Conservation (phyloP, 1,284 basidiomycete species). For the Phellinidium pouzarii region DNA sequence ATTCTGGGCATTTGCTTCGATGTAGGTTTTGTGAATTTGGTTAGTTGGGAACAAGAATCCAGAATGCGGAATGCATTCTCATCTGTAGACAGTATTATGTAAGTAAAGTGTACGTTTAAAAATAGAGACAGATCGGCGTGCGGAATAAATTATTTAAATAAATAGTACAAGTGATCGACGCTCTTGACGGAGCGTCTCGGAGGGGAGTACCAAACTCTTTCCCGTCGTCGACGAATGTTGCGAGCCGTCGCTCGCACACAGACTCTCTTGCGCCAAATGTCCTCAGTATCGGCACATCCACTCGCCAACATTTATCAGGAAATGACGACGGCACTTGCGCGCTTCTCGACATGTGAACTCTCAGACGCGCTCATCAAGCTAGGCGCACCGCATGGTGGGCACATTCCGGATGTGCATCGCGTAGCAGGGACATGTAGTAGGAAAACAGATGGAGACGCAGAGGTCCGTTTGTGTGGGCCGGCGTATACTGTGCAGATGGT, state of each 20-base stretch:
- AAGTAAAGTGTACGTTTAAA: too few relatives aligned
- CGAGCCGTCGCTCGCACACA: slow-evolving; percentile 5
- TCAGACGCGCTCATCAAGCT: slow-evolving; percentile 91
- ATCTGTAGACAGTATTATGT: too few relatives aligned
- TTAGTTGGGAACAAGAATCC: too few relatives aligned
- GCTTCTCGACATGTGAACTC: slow-evolving; percentile 73
- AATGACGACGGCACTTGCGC: slow-evolving; percentile 27
- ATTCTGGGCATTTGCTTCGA: too few relatives aligned
- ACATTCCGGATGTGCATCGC: slow-evolving; percentile 72
- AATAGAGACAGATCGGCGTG: too few relatives aligned
- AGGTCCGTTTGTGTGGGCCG: slow-evolving; percentile 51
- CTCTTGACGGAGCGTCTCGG: too few relatives aligned
- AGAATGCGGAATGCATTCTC: slow-evolving; percentile 8
- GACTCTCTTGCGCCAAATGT: slow-evolving; percentile 10
- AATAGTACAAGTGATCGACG: too few relatives aligned
- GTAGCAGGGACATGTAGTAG: slow-evolving; percentile 86
- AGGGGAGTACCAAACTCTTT: background rate
- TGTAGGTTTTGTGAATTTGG: too few relatives aligned
- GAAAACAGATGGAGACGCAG: slow-evolving; percentile 32
- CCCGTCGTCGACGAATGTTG: slow-evolving; percentile 2
- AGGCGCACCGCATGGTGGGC: slow-evolving; percentile 67
- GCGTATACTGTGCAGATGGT: slow-evolving; percentile 94
- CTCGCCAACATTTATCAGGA: slow-evolving; percentile 3
- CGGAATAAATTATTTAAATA: too few relatives aligned
- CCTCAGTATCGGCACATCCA: slow-evolving; percentile 12